phyloP scores from a whole-genome alignment of 2,329 filamentous ascomycete genomes.

The Alternaria brassicae region DNA sequence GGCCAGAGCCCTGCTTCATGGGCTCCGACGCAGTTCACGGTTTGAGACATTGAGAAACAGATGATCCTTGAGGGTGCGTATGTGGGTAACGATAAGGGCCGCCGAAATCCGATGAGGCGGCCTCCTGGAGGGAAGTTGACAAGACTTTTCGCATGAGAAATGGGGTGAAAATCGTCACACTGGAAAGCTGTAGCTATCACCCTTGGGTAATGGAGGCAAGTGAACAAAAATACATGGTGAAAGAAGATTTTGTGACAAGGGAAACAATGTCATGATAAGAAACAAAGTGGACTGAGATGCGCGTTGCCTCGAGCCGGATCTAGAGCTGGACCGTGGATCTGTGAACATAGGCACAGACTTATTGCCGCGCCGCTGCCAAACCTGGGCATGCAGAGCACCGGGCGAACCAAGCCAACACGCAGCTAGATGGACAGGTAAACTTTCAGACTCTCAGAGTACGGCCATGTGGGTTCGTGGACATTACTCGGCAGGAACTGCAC shows the following conservation, averaged over 20 bases:
- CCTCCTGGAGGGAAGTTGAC: no score
- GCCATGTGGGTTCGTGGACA: neutral
- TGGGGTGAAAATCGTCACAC: neutral
- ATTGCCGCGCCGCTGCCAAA: neutral
- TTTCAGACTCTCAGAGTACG: neutral
- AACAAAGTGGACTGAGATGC: neutral
- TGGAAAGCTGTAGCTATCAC: neutral
- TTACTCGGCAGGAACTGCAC: neutral
- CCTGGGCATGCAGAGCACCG: conserved; percentile 1
- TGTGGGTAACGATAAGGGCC: neutral
- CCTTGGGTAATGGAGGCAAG: neutral
- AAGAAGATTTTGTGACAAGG: neutral
- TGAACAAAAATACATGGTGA: neutral
- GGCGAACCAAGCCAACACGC: neutral
- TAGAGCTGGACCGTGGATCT: conserved; percentile 1
- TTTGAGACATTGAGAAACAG: neutral
- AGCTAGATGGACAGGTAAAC: neutral
- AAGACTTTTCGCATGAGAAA: neutral
- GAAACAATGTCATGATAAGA: conserved; percentile 1
- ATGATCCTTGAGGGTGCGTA: neutral
- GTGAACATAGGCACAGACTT: neutral
- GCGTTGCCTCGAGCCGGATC: conserved; percentile 1
- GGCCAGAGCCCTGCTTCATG: neutral
- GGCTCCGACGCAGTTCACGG: neutral
- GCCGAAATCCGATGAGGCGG: neutral